Conservation (phyloP, 768 basidiomycete genomes). For the Macrolepiota dolichaula region DNA sequence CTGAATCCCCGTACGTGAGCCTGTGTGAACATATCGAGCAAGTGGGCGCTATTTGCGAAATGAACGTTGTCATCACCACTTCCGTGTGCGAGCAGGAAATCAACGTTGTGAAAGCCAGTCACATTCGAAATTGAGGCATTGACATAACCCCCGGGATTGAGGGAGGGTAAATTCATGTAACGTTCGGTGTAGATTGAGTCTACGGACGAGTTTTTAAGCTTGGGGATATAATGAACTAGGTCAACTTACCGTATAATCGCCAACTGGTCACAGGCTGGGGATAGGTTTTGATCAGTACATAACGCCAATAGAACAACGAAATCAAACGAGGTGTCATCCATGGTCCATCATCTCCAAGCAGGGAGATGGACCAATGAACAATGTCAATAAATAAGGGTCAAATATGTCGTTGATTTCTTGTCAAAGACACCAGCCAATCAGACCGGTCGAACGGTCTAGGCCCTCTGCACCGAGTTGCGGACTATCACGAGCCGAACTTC, state of each 20-base stretch:
- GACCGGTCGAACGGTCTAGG: constrained; percentile 4
- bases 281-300: background rate
- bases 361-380: background rate
- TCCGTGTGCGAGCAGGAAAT: constrained; percentile 88
- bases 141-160: constrained; percentile 85
- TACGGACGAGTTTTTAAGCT: constrained; percentile 20
- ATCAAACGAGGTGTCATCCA: too few species aligned
- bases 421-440: constrained; percentile 1
- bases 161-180: constrained; percentile 84
- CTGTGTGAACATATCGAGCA: constrained; percentile 90
- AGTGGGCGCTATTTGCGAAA: constrained; percentile 83
- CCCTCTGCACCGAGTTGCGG: constrained; percentile 2
- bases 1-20: constrained; percentile 69
- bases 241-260: constrained; percentile 65
- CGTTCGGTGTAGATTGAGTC: constrained; percentile 98
- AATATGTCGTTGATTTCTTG: background rate
- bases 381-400: background rate
- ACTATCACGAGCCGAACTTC: constrained; percentile 6
- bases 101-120: constrained; percentile 75
- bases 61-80: constrained; percentile 98
- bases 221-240: background rate
- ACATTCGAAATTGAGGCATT: constrained; percentile 88
- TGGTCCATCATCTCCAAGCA: background rate
- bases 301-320: background rate
- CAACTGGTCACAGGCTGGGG: constrained; percentile 83